These are phyloP conservation scores for Misopates orontium DNA, from an alignment of 257 asterid genomes.

Conservation along the genomic window DNA sequence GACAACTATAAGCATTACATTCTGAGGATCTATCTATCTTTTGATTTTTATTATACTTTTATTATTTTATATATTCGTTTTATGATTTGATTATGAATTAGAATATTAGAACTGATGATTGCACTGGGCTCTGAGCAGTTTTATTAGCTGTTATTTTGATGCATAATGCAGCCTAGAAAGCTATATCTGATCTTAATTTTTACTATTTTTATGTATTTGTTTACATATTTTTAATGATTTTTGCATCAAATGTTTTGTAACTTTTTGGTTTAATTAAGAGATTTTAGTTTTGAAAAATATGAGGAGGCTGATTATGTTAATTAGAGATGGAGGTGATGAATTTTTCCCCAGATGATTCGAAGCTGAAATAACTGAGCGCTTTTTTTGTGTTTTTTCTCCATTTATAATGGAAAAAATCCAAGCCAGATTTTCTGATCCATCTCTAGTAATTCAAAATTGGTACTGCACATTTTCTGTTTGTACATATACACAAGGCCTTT, in stretches of 20 bases:
- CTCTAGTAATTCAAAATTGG: background rate
- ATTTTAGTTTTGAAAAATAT: too few relatives aligned
- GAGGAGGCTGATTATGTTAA: too few relatives aligned
- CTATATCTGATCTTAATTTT: slow-evolving; percentile 63
- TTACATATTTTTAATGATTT: too few relatives aligned
- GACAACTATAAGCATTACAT: slow-evolving; percentile 62
- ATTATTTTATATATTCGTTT: background rate
- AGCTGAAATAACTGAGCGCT: slow-evolving; percentile 85
- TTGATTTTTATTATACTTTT: background rate
- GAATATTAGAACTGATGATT: slow-evolving; percentile 62
- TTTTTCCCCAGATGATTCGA: slow-evolving; percentile 95
- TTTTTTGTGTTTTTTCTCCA: slow-evolving; percentile 34
- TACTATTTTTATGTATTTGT: background rate
- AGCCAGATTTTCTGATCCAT: slow-evolving; percentile 85
- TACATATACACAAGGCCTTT: too few relatives aligned
- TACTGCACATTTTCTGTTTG: too few relatives aligned
- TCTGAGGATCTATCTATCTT: slow-evolving; percentile 56
- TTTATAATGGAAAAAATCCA: slow-evolving; percentile 40
- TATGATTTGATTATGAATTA: background rate
- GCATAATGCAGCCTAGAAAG: slow-evolving; percentile 95
- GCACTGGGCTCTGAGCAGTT: slow-evolving; percentile 99
- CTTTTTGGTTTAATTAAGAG: too few relatives aligned
- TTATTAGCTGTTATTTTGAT: slow-evolving; percentile 47
- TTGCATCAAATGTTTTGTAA: too few relatives aligned
- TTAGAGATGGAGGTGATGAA: slow-evolving; percentile 70